These are phyloP conservation scores for Tylopilus intermedius DNA, from an alignment of 768 basidiomycete species.

Conservation along the genomic window DNA sequence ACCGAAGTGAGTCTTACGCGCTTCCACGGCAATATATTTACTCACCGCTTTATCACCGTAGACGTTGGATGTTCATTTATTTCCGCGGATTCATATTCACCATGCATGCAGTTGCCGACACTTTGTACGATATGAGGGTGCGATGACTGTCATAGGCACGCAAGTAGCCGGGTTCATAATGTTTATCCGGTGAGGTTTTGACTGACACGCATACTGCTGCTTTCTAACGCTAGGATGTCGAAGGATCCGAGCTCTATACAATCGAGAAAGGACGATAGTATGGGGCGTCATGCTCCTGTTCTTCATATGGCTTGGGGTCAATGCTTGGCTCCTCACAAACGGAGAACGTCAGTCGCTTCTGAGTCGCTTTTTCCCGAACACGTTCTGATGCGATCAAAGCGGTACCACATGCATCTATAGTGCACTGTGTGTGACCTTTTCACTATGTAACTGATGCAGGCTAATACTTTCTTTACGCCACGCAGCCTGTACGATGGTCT, in stretches of 20 bases:
- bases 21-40: not conserved
- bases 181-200: slow-evolving; percentile 35
- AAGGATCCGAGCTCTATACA: slow-evolving; percentile 20
- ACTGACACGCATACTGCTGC: not conserved
- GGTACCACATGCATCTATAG: slow-evolving; percentile 13
- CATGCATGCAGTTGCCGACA: slow-evolving; percentile 34
- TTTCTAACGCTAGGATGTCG: not conserved
- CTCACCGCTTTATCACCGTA: not conserved
- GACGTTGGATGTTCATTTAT: slow-evolving; percentile 7
- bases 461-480: slow-evolving; percentile 1
- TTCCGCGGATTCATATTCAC: not conserved
- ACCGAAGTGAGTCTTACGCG: slow-evolving; percentile 5
- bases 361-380: not conserved
- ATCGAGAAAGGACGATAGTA: slow-evolving; percentile 3
- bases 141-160: slow-evolving; percentile 39
- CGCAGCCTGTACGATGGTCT: slow-evolving; percentile 41
- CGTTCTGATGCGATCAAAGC: slow-evolving; percentile 1
- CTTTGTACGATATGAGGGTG: slow-evolving; percentile 50
- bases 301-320: slow-evolving; percentile 41
- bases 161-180: slow-evolving; percentile 40
- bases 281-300: slow-evolving; percentile 29
- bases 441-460: slow-evolving; percentile 27
- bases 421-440: slow-evolving; percentile 11
- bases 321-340: slow-evolving; percentile 49
- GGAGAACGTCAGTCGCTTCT: slow-evolving; percentile 42